A percentile compares a stretch with the other conserved stretches of the same genome.
Conservation (phyloP, 2,329 filamentous ascomycete species). For the Xylaria sp. region DNA sequence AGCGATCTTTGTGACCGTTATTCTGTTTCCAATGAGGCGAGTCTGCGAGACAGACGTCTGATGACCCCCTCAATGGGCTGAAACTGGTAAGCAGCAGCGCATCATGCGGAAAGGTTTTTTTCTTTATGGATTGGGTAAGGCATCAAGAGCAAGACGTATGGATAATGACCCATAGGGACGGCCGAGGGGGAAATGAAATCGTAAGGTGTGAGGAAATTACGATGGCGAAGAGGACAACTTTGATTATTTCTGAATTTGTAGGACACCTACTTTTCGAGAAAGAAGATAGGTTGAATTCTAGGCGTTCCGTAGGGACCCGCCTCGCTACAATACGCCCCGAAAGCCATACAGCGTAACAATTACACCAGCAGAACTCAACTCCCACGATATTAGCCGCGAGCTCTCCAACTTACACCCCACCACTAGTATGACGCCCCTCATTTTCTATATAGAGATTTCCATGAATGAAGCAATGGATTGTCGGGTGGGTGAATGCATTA, state of each 20-base stretch:
- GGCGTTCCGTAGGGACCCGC: neutral
- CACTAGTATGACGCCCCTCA: conserved; percentile 35
- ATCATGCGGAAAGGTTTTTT: neutral
- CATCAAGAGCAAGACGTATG: neutral
- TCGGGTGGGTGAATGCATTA: conserved; percentile 9
- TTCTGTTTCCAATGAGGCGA: too few relatives aligned
- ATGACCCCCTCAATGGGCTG: too few relatives aligned
- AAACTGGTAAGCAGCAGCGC: neutral
- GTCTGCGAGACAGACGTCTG: too few relatives aligned
- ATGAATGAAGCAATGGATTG: conserved; percentile 2
- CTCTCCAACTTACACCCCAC: conserved; percentile 32
- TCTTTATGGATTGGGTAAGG: neutral
- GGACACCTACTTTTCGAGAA: neutral
- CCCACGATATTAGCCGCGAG: conserved; percentile 42
- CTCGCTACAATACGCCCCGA: conserved; percentile 37
- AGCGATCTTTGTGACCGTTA: too few relatives aligned
- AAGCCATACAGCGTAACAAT: conserved; percentile 29
- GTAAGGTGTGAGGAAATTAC: neutral
- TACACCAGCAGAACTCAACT: conserved; percentile 36
- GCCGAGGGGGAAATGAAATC: neutral
- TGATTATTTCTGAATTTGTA: neutral
- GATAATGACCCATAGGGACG: too few relatives aligned
- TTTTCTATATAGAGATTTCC: conserved; percentile 13
- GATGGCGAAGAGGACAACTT: neutral
- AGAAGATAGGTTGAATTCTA: neutral